phyloP scores from a whole-genome alignment of 495 filamentous ascomycete genomes.

The Penicillium atrosanguineum region DNA sequence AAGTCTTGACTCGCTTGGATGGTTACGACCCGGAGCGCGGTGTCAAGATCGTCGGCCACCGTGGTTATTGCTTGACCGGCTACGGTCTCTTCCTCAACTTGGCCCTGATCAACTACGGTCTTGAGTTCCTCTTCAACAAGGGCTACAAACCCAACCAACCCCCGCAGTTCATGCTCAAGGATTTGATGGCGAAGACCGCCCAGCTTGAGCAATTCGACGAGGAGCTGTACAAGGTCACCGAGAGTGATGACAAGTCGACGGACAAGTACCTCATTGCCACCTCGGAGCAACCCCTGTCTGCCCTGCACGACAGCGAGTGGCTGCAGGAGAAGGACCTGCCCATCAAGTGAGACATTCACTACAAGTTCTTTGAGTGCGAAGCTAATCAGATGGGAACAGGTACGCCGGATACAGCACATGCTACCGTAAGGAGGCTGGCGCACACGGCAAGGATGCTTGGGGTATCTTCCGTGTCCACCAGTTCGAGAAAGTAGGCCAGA shows the following conservation, averaged over 20 bases:
- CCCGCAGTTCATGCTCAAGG: slow-evolving; percentile 92
- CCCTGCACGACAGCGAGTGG: slow-evolving; percentile 93
- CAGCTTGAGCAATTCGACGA: slow-evolving; percentile 98
- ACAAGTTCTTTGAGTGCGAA: background rate
- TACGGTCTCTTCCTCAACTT: slow-evolving; percentile 94
- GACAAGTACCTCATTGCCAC: slow-evolving; percentile 99
- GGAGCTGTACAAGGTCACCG: slow-evolving; percentile 93
- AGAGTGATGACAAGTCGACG: slow-evolving; percentile 70
- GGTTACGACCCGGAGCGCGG: slow-evolving; percentile 94
- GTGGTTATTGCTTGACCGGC: slow-evolving; percentile 86
- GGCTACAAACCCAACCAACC: slow-evolving; percentile 88
- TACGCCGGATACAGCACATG: slow-evolving; percentile 94
- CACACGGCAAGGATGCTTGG: slow-evolving; percentile 94
- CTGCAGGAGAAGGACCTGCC: slow-evolving; percentile 79
- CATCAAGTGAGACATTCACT: slow-evolving; percentile 57
- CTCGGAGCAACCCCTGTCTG: slow-evolving; percentile 91
- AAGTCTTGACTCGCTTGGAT: slow-evolving; percentile 82
- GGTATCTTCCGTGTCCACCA: slow-evolving; percentile 98
- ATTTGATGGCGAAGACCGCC: slow-evolving; percentile 98
- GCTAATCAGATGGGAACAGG: slow-evolving; percentile 27
- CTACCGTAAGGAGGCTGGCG: slow-evolving; percentile 91
- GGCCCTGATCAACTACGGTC: slow-evolving; percentile 88
- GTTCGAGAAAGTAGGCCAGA: slow-evolving; percentile 76
- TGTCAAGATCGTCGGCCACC: slow-evolving; percentile 91
- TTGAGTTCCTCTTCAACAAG: slow-evolving; percentile 76